Evolutionary conservation across 208 protist species (phyloP), one percentile per base, ranked within the genome.

Genomic region (Herpetomonas tarakana): DNA sequence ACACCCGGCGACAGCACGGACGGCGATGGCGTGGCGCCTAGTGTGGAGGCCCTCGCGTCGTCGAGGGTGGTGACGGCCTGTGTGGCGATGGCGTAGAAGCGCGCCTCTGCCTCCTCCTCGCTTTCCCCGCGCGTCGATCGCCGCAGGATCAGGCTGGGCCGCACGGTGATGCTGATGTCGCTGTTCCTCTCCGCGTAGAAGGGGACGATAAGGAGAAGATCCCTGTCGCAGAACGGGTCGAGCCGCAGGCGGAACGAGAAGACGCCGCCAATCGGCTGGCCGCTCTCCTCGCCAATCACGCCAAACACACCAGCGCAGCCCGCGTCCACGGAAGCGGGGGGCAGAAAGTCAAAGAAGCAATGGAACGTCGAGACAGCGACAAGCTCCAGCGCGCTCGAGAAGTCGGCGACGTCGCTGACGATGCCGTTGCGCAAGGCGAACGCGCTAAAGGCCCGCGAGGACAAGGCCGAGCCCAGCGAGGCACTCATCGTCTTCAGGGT

Each of bases 301-400:
- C 74, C 75, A 46, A 82, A 76, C 54, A 81, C 75, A 29, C 63
- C 77, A 38, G 49, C 56, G 25, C 47, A 29, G 25, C 55, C 71
- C 28, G 64, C 35, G 38, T 39, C 45, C 4, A 58, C 52, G 4
- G 22, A 39, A n/a, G 41, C 65, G 4, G 74, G 77, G 4, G 77
- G 81, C 35, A 68, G 26, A 24, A 78, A 83, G 52, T 88, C 81
- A 39, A 75, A 85, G 50, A 85, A 83, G 62, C 77, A 76, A 25
- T 67, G 52, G 39, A 71, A 74, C 2, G 78, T 52, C 46, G 71
- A 55, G 26, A 63, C 65, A 1, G 56, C 28, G 24, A 79, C 46
- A 24, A 81, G 54, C 52, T 76, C 58, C 52, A 88, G n/a, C 39
- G 49, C 46, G 30, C 61, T 52, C 31, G 22, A 19, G 21, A 73